phyloP scores from a whole-genome alignment of 768 basidiomycete species.

The Strobilomyces dryophilus region DNA sequence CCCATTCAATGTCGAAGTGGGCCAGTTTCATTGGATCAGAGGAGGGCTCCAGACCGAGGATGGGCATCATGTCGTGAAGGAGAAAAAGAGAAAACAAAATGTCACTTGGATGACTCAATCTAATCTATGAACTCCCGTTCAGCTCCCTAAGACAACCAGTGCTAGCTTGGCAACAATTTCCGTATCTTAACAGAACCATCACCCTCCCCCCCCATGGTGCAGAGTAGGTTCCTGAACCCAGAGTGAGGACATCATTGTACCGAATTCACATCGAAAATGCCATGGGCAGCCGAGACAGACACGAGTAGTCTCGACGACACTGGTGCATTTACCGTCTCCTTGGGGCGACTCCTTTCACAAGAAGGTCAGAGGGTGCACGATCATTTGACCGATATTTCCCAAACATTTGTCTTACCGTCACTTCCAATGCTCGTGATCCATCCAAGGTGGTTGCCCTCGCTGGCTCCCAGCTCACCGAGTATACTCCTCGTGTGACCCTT shows the following conservation, averaged over 20 bases:
- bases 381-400: constrained; percentile 58
- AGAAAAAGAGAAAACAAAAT: not conserved
- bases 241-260: constrained; percentile 77
- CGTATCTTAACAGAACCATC: constrained; percentile 84
- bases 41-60: constrained; percentile 54
- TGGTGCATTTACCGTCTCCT: constrained; percentile 4
- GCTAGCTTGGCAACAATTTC: constrained; percentile 36
- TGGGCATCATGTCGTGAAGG: constrained; percentile 56
- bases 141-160: not conserved
- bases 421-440: constrained; percentile 84
- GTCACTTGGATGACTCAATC: not conserved
- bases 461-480: constrained; percentile 66
- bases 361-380: constrained; percentile 1
- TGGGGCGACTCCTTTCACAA: constrained; percentile 16
- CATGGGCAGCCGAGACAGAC: constrained; percentile 63
- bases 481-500: constrained; percentile 74
- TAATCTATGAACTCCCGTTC: not conserved
- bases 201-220: constrained; percentile 83
- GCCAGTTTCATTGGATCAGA: constrained; percentile 48
- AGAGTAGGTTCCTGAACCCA: constrained; percentile 63
- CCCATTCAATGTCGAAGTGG: constrained; percentile 81
- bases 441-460: constrained; percentile 50
- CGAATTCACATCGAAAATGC: constrained; percentile 79
- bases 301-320: constrained; percentile 51
- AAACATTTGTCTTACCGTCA: constrained; percentile 80